Base-by-base conservation (phyloP, 257 asterid genomes). In the Solanum sejunctum region DNA sequence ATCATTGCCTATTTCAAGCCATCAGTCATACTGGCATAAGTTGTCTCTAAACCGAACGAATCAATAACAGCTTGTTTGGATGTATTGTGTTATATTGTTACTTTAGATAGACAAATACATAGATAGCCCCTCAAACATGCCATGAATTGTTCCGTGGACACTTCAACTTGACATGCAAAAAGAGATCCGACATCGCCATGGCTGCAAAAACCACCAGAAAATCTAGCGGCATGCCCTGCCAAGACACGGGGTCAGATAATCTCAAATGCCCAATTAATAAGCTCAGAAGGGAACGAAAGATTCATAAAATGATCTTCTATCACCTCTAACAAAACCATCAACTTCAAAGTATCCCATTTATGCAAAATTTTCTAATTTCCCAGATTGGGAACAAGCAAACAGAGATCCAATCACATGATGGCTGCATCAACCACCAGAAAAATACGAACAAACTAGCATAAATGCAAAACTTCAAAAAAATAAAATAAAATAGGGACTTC, bases 191-290 rank as follows among this genome's bases (percentile, higher is more conserved):
- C 55, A 67, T 16, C 2, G 21, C 75, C 49, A 16, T 67, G 75
- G 47, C 75, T 32, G 80, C 89, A 84, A 82, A 82, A 63, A 26
- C 71, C 80, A 41, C 86, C 89, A 61, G 87, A 87, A 71, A 72
- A 45, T 12, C 0, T 47, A 26, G 51, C 0, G 28, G 73, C 47
- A 66, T 17, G 52, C 52, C 52, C 23, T 6, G 26, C 52, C 52
- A 69, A 69, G 78, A 39, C 39, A 69, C 16, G 5, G 26, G 26
- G 26, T 56, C 45, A n/a, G 64, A 20, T 58, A 58, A 58, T 58
- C 47, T 66, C n/a, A 17, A 28, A 66, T 66, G 45, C 21, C 12
- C 6, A 58, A 58, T 58, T 20, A 58, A 58, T 58, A 58, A 58
- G 64, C 28, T 58, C 64, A 58, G 64, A 58, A 58, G 26, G 17